Evolutionary conservation across 176 grass and related monocot species (phyloP), one percentile per base, ranked within the genome.

Genomic region (Sorghum bicolor): DNA sequence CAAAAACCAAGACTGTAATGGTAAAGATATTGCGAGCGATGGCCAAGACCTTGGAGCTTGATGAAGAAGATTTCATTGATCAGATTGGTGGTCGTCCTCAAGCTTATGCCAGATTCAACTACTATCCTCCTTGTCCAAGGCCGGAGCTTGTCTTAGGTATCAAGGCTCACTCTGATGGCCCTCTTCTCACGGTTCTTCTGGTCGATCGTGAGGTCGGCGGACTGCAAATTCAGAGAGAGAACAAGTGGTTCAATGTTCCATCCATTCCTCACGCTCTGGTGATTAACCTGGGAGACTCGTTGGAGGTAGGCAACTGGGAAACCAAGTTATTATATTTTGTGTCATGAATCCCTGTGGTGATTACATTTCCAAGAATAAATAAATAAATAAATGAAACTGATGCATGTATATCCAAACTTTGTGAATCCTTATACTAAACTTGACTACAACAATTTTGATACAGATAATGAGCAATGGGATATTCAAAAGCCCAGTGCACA

Each of bases 391-490:
- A 5, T 37, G 36, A 4, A 37, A 37, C 36, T 37, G 36, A 34
- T 57, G n/a, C n/a, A 11, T 61, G 24, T 11, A 29, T 63, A 20
- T 55, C 7, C 52, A n/a, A n/a, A 20, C 6, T 55, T 55, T 22
- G 20, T 55, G 22, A 10, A 61, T 26, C 10, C 10, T 61, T 24
- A 52, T 52, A 8, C 26, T 74, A 20, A 36, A 50, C 50, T 31
- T 11, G 43, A 20, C 6, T 31, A 26, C 0, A 20, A 10, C n/a
- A 5, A 32, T 53, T 52, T 7, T 81, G 6, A 13, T 70, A 71
- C 70, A 94, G 92, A 55, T 94, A 34, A 69, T 89, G 79, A 89
- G 63, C 64, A 94, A 94, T 45, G 83, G 60, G 25, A 78, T 40
- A 26, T 80, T 83, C 83, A 86, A 75, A 74, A 94, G 80, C 63